phyloP scores from a whole-genome alignment of 345 rosid genomes.

The Ceriops zippeliana region DNA sequence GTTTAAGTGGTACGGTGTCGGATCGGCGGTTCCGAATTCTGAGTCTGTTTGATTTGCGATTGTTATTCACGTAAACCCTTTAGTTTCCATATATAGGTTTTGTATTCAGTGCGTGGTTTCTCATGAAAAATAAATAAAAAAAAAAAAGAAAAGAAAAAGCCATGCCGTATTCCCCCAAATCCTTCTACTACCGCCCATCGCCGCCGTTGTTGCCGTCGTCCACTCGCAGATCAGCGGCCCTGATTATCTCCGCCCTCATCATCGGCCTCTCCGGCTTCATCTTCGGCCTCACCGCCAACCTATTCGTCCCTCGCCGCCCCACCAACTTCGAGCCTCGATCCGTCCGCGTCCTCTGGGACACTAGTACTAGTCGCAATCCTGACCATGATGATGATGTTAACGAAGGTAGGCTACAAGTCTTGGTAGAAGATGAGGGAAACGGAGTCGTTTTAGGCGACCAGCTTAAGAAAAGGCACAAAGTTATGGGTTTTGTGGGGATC shows the following conservation, averaged over 20 bases:
- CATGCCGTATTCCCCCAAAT: slow-evolving; percentile 78
- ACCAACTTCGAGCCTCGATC: slow-evolving; percentile 39
- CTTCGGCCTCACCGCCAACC: slow-evolving; percentile 48
- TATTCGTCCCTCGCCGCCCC: slow-evolving; percentile 17
- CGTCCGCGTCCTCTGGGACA: slow-evolving; percentile 60
- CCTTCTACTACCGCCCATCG: slow-evolving; percentile 45
- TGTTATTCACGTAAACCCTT: too few species aligned
- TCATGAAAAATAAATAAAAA: too few species aligned
- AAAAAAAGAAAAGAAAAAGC: neutral
- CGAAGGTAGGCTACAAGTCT: neutral
- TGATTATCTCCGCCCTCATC: slow-evolving; percentile 46
- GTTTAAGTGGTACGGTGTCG: too few species aligned
- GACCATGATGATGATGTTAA: slow-evolving; percentile 6
- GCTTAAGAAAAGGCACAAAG: slow-evolving; percentile 54
- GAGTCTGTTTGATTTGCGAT: too few species aligned
- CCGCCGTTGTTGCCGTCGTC: slow-evolving; percentile 7
- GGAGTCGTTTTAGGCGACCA: slow-evolving; percentile 13
- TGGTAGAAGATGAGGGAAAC: neutral
- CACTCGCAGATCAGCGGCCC: slow-evolving; percentile 46
- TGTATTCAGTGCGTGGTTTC: too few species aligned
- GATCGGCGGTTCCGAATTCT: too few species aligned
- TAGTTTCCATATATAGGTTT: too few species aligned
- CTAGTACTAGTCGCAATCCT: slow-evolving; percentile 15
- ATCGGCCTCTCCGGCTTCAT: slow-evolving; percentile 64
- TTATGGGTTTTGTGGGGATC: slow-evolving; percentile 87